These are phyloP conservation scores for Colletotrichum brevisporum DNA, from an alignment of 2,329 filamentous ascomycete species.

Conservation along the genomic window DNA sequence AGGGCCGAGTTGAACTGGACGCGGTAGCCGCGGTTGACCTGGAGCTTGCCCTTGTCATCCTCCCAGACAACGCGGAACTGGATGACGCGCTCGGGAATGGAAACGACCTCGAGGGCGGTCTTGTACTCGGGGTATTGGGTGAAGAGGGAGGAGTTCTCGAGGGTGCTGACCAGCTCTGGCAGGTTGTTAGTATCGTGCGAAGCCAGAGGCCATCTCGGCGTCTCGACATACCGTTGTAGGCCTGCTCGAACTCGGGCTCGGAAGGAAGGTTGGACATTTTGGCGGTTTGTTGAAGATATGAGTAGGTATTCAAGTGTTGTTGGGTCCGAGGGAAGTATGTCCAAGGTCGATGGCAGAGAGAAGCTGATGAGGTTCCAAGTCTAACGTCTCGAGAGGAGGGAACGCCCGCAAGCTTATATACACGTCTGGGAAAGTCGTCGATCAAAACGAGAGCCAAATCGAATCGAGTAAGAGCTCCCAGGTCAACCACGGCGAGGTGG, in stretches of 20 bases:
- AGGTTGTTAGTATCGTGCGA: constrained; percentile 42
- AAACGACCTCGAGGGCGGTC: constrained; percentile 87
- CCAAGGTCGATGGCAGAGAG: constrained; percentile 20
- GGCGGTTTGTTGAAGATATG: constrained; percentile 44
- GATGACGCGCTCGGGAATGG: constrained; percentile 94
- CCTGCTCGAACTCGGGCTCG: constrained; percentile 99
- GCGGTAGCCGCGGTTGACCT: constrained; percentile 97
- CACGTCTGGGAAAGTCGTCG: constrained; percentile 22
- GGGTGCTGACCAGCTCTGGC: constrained; percentile 91
- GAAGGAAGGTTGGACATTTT: constrained; percentile 85
- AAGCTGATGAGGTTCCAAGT: constrained; percentile 32
- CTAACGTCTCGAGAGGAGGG: constrained; percentile 3
- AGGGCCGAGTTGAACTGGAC: constrained; percentile 99
- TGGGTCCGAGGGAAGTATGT: constrained; percentile 26
- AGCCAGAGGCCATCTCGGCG: neutral
- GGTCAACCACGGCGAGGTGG: constrained; percentile 26
- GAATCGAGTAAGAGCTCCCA: constrained; percentile 37
- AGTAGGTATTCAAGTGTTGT: neutral
- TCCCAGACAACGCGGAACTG: constrained; percentile 99
- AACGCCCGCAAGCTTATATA: constrained; percentile 40
- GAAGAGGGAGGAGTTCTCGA: constrained; percentile 95
- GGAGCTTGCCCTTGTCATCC: constrained; percentile 88
- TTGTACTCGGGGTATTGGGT: constrained; percentile 94
- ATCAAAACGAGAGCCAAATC: constrained; percentile 34
- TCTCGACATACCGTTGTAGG: constrained; percentile 83